Evolutionary conservation across 768 basidiomycete genomes (phyloP), one percentile per base, ranked within the genome.

Genomic region (Astraeus odoratus): DNA sequence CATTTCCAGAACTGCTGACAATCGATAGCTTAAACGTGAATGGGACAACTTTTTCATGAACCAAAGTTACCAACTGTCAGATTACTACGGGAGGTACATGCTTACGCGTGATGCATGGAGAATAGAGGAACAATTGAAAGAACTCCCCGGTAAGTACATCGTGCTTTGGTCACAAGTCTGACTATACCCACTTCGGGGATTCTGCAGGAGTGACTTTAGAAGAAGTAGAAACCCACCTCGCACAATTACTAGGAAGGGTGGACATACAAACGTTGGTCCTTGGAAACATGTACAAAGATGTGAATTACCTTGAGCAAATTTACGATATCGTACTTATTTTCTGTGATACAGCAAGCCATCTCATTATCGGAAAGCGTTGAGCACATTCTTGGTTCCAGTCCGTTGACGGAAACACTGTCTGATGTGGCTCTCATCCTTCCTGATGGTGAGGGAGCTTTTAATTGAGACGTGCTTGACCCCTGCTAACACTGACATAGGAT

Each of bases 41-140:
- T 90, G 83, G 77, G 76, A 83, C 50, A 99, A 97, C 64, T 90
- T 92, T 65, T 81, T 80, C 66, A 75, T 97, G 46, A 80, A 79
- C 6, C 86, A 92, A 63, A 86, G 90, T 1, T 90, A 88, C 64
- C 69, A 74, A 7, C 70, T 93, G 19, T 84, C 87, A 7, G 81
- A 86, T 52, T 86, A 86, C 57, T 92, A 81, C 57, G 71, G 71
- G 7, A 75, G 78, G 15, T 82, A 92, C 61, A 60, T 88, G 8
- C 66, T 92, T 42, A 72, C 85, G 2, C 78, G 87, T 43, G 69
- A 73, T 38, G 75, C 82, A 38, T 95, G 86, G 78, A 84, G 83
- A 2, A 61, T 86, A 15, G 73, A 83, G 33, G 91, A 97, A 55
- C 81, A 81, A 46, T 65, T 98, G 25, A 68, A 70, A 13, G 83